Evolutionary conservation across 257 asterid species (phyloP), one percentile per base, ranked within the genome.

Genomic region (Penstemon eatonii): DNA sequence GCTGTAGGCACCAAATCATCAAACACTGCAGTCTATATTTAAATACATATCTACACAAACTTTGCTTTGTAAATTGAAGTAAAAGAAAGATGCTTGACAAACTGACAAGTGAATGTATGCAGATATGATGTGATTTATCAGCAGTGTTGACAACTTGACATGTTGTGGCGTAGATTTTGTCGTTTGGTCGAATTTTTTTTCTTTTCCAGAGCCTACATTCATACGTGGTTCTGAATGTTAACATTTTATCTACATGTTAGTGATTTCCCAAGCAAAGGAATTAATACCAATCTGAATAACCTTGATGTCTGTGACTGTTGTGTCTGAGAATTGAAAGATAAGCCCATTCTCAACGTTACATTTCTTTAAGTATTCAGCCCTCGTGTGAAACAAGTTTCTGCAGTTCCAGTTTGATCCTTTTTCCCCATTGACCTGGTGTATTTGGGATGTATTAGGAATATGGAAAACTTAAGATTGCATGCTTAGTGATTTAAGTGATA

Each of bases 281-380:
- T 44, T 60, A 69, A 38, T 49, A 53, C 52, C 33, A 2, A 43
- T 56, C 65, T 56, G 56, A 56, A 56, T 7, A 25, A 69, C 41
- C 38, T 46, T 59, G 56, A 18, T 25, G 33, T 25, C 33, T 25
- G 33, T 25, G 33, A 25, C 33, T 25, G 33, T 25, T 25, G 33
- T 25, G 33, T 25, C 33, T 25, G 33, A 25, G 33, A 25, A 25
- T 42, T 19, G 19, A 49, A 33, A 49, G 7, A 50, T 33, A 57
- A 7, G 11, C n/a, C 58, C 45, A 50, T 50, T 43, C 54, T 4
- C 54, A 44, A 10, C 15, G 18, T 44, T 25, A 9, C 41, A 61
- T 43, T 43, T 46, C 53, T 41, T 38, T 38, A 57, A 5, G 8
- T 52, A 38, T 50, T 40, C n/a, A 41, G 45, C 44, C 43, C 63